Evolutionary conservation across 2,329 filamentous ascomycete species (phyloP).

Genomic region (Fusarium solani-melongenae): DNA sequence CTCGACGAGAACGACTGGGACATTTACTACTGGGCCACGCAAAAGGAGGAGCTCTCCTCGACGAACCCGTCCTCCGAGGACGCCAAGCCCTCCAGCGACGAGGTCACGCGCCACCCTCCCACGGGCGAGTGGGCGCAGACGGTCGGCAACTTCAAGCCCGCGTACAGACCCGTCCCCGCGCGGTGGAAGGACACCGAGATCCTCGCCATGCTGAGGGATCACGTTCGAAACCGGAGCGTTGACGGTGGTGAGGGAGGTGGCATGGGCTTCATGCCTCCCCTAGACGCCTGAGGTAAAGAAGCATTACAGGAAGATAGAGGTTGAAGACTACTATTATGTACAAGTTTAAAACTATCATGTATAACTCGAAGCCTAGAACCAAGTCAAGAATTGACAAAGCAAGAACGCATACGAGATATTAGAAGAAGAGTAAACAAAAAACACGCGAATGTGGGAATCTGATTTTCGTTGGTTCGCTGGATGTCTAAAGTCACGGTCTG

Average conservation of each 20-base stretch:
- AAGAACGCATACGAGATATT: background rate
- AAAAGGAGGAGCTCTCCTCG: slow-evolving; percentile 69
- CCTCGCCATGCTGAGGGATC: slow-evolving; percentile 77
- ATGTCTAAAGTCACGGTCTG: background rate
- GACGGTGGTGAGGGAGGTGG: slow-evolving; percentile 55
- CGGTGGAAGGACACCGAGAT: slow-evolving; percentile 89
- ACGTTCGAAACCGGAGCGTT: slow-evolving; percentile 74
- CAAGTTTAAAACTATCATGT: slow-evolving; percentile 18
- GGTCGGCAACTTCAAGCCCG: slow-evolving; percentile 91
- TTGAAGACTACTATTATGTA: slow-evolving; percentile 23
- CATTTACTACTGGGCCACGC: slow-evolving; percentile 99
- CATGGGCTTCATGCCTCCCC: slow-evolving; percentile 69
- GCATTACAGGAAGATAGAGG: background rate
- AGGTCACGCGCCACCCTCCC: slow-evolving; percentile 50
- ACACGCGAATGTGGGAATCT: slow-evolving; percentile 2
- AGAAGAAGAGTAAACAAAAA: background rate
- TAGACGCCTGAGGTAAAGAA: slow-evolving; percentile 42
- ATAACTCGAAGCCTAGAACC: slow-evolving; percentile 17
- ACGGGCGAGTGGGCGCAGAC: slow-evolving; percentile 96
- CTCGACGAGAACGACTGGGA: slow-evolving; percentile 99
- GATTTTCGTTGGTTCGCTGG: background rate
- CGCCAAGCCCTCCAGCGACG: slow-evolving; percentile 42
- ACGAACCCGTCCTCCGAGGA: slow-evolving; percentile 47
- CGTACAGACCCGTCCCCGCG: slow-evolving; percentile 87
- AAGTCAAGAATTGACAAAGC: background rate